phyloP scores from a whole-genome alignment of 345 rosid genomes.

The Laguncularia racemosa region DNA sequence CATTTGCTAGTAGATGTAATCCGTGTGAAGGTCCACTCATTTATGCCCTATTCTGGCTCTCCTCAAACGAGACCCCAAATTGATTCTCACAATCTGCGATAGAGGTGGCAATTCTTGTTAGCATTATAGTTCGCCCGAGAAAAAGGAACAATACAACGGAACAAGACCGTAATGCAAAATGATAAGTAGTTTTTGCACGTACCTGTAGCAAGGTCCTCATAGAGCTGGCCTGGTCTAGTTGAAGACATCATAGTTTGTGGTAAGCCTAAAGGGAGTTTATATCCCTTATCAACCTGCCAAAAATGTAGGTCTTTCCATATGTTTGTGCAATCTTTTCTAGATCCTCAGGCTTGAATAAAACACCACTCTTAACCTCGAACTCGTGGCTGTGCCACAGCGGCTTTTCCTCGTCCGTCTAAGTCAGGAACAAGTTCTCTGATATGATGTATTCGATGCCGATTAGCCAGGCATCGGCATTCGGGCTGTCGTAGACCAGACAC shows the following conservation, averaged over 20 bases:
- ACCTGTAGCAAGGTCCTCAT: slow-evolving; percentile 39
- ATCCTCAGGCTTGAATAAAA: slow-evolving; percentile 68
- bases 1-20: slow-evolving; percentile 67
- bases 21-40: slow-evolving; percentile 60
- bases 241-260: slow-evolving; percentile 76
- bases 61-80: slow-evolving; percentile 37
- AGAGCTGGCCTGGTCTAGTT: slow-evolving; percentile 60
- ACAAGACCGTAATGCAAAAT: no score
- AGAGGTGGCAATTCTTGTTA: no score
- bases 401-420: slow-evolving; percentile 65
- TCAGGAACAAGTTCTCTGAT: slow-evolving; percentile 59
- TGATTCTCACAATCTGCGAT: slow-evolving; percentile 39
- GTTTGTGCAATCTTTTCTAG: slow-evolving; percentile 61
- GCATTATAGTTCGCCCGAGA: no score
- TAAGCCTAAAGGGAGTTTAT: slow-evolving; percentile 61
- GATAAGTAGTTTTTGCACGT: not conserved
- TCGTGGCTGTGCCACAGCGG: slow-evolving; percentile 71
- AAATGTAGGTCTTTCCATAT: slow-evolving; percentile 71
- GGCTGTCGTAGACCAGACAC: slow-evolving; percentile 62
- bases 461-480: slow-evolving; percentile 40
- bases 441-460: slow-evolving; percentile 73
- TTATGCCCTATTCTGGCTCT: slow-evolving; percentile 42
- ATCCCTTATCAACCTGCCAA: slow-evolving; percentile 83
- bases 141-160: no score
- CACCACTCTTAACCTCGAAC: slow-evolving; percentile 79